Base-by-base conservation (phyloP, 2,329 filamentous ascomycete species). In the Pseudohalonectria lignicola region DNA sequence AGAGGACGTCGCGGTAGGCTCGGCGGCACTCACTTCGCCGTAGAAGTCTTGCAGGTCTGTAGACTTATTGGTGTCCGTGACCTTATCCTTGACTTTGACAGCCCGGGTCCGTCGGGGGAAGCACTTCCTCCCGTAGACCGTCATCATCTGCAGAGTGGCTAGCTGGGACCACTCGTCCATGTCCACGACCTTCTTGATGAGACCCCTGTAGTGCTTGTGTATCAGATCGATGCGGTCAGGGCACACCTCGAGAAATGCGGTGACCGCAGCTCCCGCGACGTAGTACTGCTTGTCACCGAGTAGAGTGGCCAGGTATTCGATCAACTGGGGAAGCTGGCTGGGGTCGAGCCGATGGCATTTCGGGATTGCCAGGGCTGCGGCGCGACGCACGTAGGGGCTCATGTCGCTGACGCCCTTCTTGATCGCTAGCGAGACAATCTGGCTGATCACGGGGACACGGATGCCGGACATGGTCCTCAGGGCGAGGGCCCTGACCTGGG, bases 131-230 rank as follows among this genome's bases (percentile, higher is more conserved):
- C 85, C 79, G 57, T 98, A 98, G 17, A 79, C 66, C 2, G 83
- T 81, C 76, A 96, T 80, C 46, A 98, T 66, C 29, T 79, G 74
- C 48, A 98, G 55, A 3, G 84, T 84, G 2, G 86, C 82, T 39
- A 96, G 60, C 61, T 98, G 92, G 31, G 87, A 84, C 92, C 92
- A 98, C 61, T 98, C 92, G 53, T 98, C 92, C 92, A 98, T 98
- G 55, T 98, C 92, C 18, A 95, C 86, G 37, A 96, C 64, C 65
- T 95, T 94, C 57, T 79, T 85, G 45, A 94, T 79, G 45, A 98
- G 64, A 26, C 75, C 70, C 36, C 86, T 77, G 61, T 96, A 98
- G 54, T 94, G 83, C 47, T 82, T 79, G 59, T 98, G 92, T 48
- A 98, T 79, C 42, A 98, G 64, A 54, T 95, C 88, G 45, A 94